Base-by-base conservation (phyloP, 2,329 filamentous ascomycete species). In the Pseudogymnoascus sp. region DNA sequence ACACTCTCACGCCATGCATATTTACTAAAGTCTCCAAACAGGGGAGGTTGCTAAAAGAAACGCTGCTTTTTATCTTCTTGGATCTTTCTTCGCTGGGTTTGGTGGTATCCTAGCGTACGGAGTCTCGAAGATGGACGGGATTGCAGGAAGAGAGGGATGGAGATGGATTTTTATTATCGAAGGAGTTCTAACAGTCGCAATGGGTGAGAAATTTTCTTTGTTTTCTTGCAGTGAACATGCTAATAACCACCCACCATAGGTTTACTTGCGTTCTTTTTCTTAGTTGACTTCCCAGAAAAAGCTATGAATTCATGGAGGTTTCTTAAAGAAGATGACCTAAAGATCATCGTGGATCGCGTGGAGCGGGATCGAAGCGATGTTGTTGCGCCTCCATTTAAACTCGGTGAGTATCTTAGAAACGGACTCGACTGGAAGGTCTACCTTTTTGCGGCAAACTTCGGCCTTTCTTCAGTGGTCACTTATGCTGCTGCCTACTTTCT, bases 401-500 rank as follows among this genome's bases (percentile, higher is more conserved):
- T 80, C 4, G 59, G 61, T 5, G 75, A 73, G 59, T 83, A 83
- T 69, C 65, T 82, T 10, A 61, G 71, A n/a, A 75, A 76, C 21
- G 79, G 76, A 1, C 63, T 67, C 1, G 80, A 85, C 74, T 79
- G 74, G 76, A 82, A 81, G 71, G 76, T 86, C 63, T 87, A 85
- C 85, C 77, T 73, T 0, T 87, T 84, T 66, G 82, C 79, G 64
- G 66, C 86, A 67, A 78, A 85, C 68, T 82, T 81, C 70, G 84
- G 85, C 76, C 84, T 82, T 73, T 81, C 82, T 3, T 90, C 88
- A 0, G 88, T 87, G 13, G 81, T 89, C 55, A 81, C 81, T 1
- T 92, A 93, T 71, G 84, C 88, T 0, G 80, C 93, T 5, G 87
- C 87, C 2, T 92, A 88, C 74, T 92, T 92, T 69, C 74, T 92